Percentiles rank a stretch among this genome's conserved stretches.
These are phyloP conservation scores for Parathielavia hyrcaniae DNA, from an alignment of 495 filamentous ascomycete species.

Conservation along the genomic window DNA sequence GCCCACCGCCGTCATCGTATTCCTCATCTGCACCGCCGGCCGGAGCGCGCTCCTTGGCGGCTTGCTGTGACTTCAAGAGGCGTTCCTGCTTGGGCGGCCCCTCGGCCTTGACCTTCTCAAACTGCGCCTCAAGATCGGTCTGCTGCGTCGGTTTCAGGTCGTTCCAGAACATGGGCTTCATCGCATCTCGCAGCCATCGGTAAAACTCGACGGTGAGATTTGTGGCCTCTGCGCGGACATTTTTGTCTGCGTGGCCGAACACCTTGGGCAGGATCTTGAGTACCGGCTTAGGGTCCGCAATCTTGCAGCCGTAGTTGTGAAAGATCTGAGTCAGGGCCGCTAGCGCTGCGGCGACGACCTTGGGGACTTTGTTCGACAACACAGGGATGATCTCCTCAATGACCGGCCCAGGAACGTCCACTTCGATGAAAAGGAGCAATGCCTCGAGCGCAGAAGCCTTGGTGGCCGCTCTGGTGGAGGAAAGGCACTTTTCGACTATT, in stretches of 20 bases:
- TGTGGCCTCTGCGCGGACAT: constrained; percentile 90
- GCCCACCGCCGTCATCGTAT: constrained; percentile 54
- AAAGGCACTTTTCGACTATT: constrained; percentile 87
- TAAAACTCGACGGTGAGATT: constrained; percentile 91
- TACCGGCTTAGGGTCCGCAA: constrained; percentile 93
- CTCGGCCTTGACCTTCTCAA: constrained; percentile 87
- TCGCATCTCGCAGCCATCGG: constrained; percentile 93
- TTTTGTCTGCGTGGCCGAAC: constrained; percentile 97
- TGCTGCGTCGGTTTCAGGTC: constrained; percentile 96
- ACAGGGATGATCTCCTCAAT: constrained; percentile 86
- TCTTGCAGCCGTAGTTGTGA: constrained; percentile 90
- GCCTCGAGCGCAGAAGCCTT: constrained; percentile 85
- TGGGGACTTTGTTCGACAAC: constrained; percentile 87
- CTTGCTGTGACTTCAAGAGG: constrained; percentile 83
- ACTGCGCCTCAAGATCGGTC: constrained; percentile 85
- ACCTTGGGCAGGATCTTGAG: constrained; percentile 84
- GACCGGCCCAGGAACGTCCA: constrained; percentile 78
- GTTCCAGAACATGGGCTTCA: constrained; percentile 96
- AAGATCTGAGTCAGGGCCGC: constrained; percentile 74
- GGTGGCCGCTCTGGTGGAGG: constrained; percentile 76
- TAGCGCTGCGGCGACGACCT: constrained; percentile 81
- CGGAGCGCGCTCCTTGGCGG: constrained; percentile 63
- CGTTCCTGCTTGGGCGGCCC: constrained; percentile 83
- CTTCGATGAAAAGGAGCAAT: constrained; percentile 78
- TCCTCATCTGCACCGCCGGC: constrained; percentile 50